Percentiles rank a stretch among this genome's conserved stretches.
phyloP scores from a whole-genome alignment of 208 protist species.

The Tritrichomonas foetus region DNA sequence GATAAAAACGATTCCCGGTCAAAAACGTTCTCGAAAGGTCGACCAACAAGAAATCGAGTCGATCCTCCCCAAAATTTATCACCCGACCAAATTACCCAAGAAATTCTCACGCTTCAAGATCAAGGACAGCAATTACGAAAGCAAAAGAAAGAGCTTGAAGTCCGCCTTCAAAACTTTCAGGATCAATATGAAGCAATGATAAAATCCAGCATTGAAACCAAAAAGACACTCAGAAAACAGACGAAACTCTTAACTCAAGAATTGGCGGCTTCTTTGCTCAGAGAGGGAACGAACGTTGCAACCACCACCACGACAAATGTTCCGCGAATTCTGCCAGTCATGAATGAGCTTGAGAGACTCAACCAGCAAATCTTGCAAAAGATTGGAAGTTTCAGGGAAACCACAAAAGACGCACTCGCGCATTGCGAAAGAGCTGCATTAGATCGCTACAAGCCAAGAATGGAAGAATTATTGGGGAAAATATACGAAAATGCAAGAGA shows the following conservation, averaged over 20 bases:
- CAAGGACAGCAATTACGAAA: neutral
- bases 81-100: neutral
- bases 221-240: neutral
- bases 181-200: neutral
- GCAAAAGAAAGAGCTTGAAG: neutral
- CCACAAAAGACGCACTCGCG: neutral
- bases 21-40: neutral
- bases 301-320: neutral
- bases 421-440: neutral
- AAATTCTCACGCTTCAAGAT: neutral
- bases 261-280: neutral
- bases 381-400: neutral
- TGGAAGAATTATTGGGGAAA: neutral
- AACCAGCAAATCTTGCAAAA: neutral
- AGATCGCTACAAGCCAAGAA: neutral
- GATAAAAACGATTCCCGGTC: neutral
- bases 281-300: neutral
- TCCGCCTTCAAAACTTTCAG: neutral
- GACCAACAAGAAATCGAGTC: neutral
- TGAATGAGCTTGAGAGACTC: neutral
- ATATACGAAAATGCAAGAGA: neutral
- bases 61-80: neutral
- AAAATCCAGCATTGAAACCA: neutral
- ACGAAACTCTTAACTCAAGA: neutral
- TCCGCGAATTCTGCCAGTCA: neutral